Evolutionary conservation across 2,329 filamentous ascomycete species (phyloP), one percentile per base, ranked within the genome.

Genomic region (Dactylellina haptotyla): DNA sequence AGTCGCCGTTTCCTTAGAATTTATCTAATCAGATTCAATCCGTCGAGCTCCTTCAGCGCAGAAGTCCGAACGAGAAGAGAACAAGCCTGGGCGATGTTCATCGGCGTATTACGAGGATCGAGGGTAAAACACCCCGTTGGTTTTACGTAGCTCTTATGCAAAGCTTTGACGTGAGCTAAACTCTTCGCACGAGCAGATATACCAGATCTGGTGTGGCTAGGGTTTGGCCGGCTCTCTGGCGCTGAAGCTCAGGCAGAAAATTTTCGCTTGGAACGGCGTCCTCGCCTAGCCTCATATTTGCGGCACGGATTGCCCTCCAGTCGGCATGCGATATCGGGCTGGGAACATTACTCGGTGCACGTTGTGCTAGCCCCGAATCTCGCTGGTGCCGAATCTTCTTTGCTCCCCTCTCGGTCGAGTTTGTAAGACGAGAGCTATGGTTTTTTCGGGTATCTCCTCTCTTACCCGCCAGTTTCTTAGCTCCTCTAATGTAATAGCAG

Each of bases 11-110:
- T 32, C 41, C 18, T 5, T 23, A 46, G 16, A 30, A 20, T 54
- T 57, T 43, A 72, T 72, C 67, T 72, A 72, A 72, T 72, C 67
- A 65, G 67, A 72, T 72, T 54, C 39, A n/a, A 58, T 72, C 51
- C 32, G 53, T n/a, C 18, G 48, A 46, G 45, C 37, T 69, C 48
- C 37, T 48, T 16, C 12, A 16, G 37, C 64, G 66, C 57, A 48
- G 58, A 57, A 63, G 41, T 32, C 57, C 43, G 57, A 63, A 18
- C 53, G 48, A n/a, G n/a, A n/a, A n/a, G n/a, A n/a, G 39, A 53
- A 59, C 32, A 71, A 48, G n/a, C 45, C 32, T 43, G 30, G 18
- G 34, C 8, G 20, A 41, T 56, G 48, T 26, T 53, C 37, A 51
- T 46, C 67, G 67, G 67, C 67, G 67, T 72, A 65, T 72, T 72